A percentile compares a stretch with the other conserved stretches of the same genome.
phyloP scores from a whole-genome alignment of 306 rosid genomes.

The Rosa chinensis region DNA sequence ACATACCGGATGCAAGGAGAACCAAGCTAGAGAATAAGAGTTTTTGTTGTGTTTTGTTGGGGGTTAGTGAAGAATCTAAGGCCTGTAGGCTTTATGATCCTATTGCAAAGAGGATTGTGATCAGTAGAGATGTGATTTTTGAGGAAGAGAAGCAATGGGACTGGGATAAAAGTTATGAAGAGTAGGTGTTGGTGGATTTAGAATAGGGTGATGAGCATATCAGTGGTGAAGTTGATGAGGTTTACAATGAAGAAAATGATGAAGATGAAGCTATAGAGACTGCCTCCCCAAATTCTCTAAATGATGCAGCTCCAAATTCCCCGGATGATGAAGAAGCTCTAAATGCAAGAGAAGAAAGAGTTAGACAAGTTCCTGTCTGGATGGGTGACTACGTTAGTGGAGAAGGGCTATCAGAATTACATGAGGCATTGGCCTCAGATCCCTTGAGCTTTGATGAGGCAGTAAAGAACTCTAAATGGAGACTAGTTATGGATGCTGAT shows the following conservation, averaged over 20 bases:
- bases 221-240: too few relatives aligned
- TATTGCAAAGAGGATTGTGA: too few relatives aligned
- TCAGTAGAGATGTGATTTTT: too few relatives aligned
- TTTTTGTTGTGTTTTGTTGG: not conserved
- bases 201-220: not conserved
- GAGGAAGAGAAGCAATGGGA: not conserved
- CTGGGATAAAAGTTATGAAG: not conserved
- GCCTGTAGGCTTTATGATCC: not conserved
- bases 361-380: not conserved
- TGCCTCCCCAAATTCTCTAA: too few relatives aligned
- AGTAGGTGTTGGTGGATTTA: not conserved
- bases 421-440: not conserved
- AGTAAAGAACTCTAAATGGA: too few relatives aligned
- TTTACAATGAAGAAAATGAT: not conserved
- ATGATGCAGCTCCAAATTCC: too few relatives aligned
- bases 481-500: too few relatives aligned
- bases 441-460: too few relatives aligned
- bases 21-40: not conserved
- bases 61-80: not conserved
- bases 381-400: not conserved
- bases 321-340: too few relatives aligned
- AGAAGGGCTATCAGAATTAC: not conserved
- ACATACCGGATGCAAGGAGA: not conserved
- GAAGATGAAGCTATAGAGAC: too few relatives aligned
- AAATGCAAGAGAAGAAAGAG: not conserved